phyloP scores from a whole-genome alignment of 2,329 filamentous ascomycete species.

The Chaetomiaceae sp. region DNA sequence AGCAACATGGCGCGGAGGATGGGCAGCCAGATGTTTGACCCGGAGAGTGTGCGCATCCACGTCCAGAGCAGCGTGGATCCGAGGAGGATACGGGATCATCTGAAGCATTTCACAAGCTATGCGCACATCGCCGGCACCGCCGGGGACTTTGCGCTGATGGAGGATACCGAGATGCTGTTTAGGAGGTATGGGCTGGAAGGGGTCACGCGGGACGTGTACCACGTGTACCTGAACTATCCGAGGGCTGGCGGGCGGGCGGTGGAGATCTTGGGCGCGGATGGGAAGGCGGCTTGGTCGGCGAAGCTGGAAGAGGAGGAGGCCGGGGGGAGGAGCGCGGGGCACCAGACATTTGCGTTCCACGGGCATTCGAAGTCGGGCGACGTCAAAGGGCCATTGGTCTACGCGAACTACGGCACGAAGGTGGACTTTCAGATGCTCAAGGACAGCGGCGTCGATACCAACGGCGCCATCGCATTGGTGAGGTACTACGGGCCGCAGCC shows the following conservation, averaged over 20 bases:
- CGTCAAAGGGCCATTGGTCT: conserved; percentile 80
- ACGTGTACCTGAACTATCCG: conserved; percentile 92
- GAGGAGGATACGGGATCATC: conserved; percentile 63
- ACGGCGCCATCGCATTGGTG: conserved; percentile 79
- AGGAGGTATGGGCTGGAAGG: conserved; percentile 67
- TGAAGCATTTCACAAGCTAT: conserved; percentile 74
- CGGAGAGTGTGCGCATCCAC: conserved; percentile 73
- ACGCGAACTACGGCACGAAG: conserved; percentile 84
- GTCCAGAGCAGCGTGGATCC: conserved; percentile 70
- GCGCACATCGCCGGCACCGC: conserved; percentile 93
- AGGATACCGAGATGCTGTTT: conserved; percentile 80
- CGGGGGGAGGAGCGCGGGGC: conserved; percentile 56
- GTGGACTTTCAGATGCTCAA: conserved; percentile 74
- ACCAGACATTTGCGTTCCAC: conserved; percentile 78
- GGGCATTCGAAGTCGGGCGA: conserved; percentile 84
- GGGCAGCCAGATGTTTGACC: conserved; percentile 70
- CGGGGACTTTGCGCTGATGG: conserved; percentile 80
- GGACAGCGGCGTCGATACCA: conserved; percentile 66
- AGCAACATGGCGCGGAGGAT: conserved; percentile 59
- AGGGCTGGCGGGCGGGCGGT: conserved; percentile 71
- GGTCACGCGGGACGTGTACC: conserved; percentile 71
- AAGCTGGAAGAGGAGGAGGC: conserved; percentile 76
- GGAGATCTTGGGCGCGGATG: conserved; percentile 69
- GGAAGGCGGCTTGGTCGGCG: conserved; percentile 67
- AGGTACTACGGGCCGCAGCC: conserved; percentile 70